Conservation (phyloP, 1,139 yeast genomes). For the Tardiomyces digboiensis region DNA sequence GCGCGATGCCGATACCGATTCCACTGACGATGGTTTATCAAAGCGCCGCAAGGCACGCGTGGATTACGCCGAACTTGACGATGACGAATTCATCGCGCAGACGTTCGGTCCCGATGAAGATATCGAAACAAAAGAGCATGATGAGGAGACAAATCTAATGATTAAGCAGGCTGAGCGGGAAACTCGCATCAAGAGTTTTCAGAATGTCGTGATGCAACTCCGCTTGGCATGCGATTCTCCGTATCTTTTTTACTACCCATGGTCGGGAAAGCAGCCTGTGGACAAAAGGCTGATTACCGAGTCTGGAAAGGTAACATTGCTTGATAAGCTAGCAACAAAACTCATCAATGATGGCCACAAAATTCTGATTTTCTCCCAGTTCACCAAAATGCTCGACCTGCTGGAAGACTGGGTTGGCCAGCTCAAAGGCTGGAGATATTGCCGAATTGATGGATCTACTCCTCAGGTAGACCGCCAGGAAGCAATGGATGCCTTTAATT, state of each 20-base stretch:
- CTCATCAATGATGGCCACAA: conserved; percentile 49
- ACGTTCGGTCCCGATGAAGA: conserved; percentile 1
- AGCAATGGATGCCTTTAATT: conserved; percentile 48
- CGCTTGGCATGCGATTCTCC: conserved; percentile 83
- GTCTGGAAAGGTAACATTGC: conserved; percentile 63
- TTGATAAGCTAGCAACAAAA: conserved; percentile 50
- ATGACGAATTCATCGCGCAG: conserved; percentile 7
- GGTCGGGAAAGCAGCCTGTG: conserved; percentile 33
- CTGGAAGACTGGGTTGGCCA: conserved; percentile 57
- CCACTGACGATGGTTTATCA: neutral
- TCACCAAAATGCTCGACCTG: conserved; percentile 68
- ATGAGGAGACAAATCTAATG: conserved; percentile 5
- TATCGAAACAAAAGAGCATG: conserved; percentile 1
- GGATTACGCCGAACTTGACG: conserved; percentile 6
- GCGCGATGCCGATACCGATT: too few relatives aligned
- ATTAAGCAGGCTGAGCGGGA: conserved; percentile 22
- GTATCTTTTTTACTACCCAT: conserved; percentile 73
- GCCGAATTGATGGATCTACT: conserved; percentile 74
- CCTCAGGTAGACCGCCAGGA: conserved; percentile 55
- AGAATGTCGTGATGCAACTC: conserved; percentile 71
- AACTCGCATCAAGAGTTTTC: conserved; percentile 38
- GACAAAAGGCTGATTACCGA: conserved; percentile 36
- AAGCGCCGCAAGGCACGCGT: neutral
- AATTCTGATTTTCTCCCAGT: conserved; percentile 74
- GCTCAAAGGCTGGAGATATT: conserved; percentile 35